Evolutionary conservation across 352 stramenopile species (phyloP), one percentile per base, ranked within the genome.

Genomic region (Pilasporangium apinafurcum): DNA sequence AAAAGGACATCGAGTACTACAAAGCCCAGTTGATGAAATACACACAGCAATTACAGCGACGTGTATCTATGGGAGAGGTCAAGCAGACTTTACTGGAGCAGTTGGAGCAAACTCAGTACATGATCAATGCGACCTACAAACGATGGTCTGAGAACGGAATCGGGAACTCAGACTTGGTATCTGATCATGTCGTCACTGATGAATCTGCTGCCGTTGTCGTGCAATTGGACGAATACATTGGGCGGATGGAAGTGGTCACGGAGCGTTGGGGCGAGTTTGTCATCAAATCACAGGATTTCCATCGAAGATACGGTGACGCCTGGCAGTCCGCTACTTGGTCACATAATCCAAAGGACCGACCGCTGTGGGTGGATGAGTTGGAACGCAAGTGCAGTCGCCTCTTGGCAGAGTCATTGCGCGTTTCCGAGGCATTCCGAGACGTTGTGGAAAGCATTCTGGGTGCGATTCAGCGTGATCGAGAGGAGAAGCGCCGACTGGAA

Each of bases 71-170:
- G 40, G 56, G 54, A 13, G 74, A 86, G 36, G 74, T 82, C 22
- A 86, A 90, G 56, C 63, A 90, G 34, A 84, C 71, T 40, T 51
- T 87, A 17, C 31, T 90, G 30, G 66, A 80, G 31, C 78, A 90
- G 55, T 56, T 90, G 2, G 68, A 87, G 27, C 67, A 90, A 37
- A 90, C 78, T 0, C 78, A 87, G 55, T 80, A 62, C 45, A 86
- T 90, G 74, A 79, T 90, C 34, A 67, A 65, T 16, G 70, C 76
- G 44, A 85, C 74, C 18, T 81, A 83, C 53, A 87, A 87, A 49
- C 69, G 78, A 22, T 86, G 66, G 69, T 72, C 70, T 18, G 59
- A 82, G 28, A 86, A 68, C 29, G 64, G 71, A 1, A 62, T 83
- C 17, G 62, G 57, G 17, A 37, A 53, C 33, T 50, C 51, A 2